Evolutionary conservation across 2,329 filamentous ascomycete species (phyloP), one percentile per base, ranked within the genome.

Genomic region (Hortaea sp.): DNA sequence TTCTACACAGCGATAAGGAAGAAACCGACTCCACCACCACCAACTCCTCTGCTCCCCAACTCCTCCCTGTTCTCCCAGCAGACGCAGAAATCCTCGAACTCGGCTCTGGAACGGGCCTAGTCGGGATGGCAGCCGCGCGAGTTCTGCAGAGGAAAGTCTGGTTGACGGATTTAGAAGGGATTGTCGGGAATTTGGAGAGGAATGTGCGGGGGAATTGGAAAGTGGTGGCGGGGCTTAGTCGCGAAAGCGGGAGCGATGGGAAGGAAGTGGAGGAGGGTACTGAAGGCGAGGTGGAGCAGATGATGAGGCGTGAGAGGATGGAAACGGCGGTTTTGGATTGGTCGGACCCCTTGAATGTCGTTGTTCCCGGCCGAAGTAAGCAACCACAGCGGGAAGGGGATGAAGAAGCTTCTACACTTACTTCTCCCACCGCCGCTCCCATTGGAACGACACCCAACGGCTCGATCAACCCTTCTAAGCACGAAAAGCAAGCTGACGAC

Each of bases 91-190:
- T 76, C 5, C 73, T 97, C 6, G 90, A 97, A 62, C 75, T 97
- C 1, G 92, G 90, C 4, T 82, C 90, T 0, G 90, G 92, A 0
- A 97, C 90, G 0, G 90, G 90, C 0, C 75, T 98, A n/a, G 77
- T 95, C 7, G 92, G 92, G 0, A 71, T 97, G 39, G 84, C 89
- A 1, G 87, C 89, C 27, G 87, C 88, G 6, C 80, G 79, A 10
- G 70, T 87, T 27, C 84, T 85, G 71, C 70, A 71, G 39, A 74
- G 76, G 1, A 68, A 76, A 12, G 83, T 94, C 4, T 69, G 84
- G 7, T 71, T 95, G 44, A 95, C 86, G 32, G 92, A 97, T 62
- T 69, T 97, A 29, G 83, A 85, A 0, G 76, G 76, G n/a, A 95
- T 97, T 56, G 75, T 90, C 41, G 73, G 81, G 0, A 97, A 97